Evolutionary conservation across 129 eudicot species (phyloP).

Genomic region (Flaveria sonorensis): DNA sequence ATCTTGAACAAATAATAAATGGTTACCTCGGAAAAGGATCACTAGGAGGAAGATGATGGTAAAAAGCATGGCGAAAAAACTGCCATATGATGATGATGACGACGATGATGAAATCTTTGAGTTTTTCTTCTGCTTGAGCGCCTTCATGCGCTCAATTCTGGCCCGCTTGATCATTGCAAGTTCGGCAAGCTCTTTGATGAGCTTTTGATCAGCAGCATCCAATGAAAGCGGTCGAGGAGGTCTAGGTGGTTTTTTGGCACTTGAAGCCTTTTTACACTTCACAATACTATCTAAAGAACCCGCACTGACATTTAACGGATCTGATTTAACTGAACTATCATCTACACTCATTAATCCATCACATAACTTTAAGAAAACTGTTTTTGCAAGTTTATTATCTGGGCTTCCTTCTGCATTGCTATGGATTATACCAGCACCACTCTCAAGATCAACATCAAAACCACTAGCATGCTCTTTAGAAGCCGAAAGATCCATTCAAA

Average conservation of each 20-base stretch:
- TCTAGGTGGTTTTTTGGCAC: conserved; percentile 66
- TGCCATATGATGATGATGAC: conserved; percentile 54
- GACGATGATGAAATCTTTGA: conserved; percentile 43
- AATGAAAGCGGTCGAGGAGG: conserved; percentile 72
- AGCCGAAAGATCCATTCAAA: conserved; percentile 47
- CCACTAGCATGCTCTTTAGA: conserved; percentile 40
- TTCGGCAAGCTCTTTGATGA: conserved; percentile 79
- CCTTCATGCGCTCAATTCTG: conserved; percentile 76
- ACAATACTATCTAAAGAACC: conserved; percentile 29
- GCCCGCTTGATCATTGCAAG: conserved; percentile 74
- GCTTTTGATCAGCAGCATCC: conserved; percentile 76
- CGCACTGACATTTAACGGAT: conserved; percentile 10
- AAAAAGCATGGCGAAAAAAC: conserved; percentile 62
- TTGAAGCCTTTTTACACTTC: conserved; percentile 38
- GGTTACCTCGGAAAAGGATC: conserved; percentile 65
- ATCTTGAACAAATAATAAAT: neutral
- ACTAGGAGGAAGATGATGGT: conserved; percentile 64
- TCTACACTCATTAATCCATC: conserved; percentile 34
- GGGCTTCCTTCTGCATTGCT: conserved; percentile 30
- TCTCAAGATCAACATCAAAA: conserved; percentile 74
- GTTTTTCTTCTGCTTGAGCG: conserved; percentile 71
- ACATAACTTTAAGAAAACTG: conserved; percentile 33
- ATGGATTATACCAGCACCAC: conserved; percentile 32
- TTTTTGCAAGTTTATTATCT: conserved; percentile 29
- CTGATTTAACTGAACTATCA: conserved; percentile 33